These are phyloP conservation scores for Pseudocercospora cruenta DNA, from an alignment of 2,329 filamentous ascomycete genomes.

Conservation along the genomic window DNA sequence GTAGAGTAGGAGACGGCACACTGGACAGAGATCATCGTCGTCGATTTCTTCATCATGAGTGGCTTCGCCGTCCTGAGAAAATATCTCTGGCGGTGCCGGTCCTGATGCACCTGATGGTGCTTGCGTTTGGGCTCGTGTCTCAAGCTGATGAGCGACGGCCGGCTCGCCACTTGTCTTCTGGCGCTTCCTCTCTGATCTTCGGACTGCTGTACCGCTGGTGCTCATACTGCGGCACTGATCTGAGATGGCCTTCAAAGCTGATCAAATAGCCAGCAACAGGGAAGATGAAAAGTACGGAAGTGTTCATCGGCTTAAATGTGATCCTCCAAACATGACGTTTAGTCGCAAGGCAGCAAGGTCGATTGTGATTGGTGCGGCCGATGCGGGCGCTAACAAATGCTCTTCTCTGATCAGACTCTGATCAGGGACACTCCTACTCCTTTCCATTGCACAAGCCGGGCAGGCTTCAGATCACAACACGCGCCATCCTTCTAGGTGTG, in stretches of 20 bases:
- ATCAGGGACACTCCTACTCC: neutral
- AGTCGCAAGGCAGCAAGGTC: neutral
- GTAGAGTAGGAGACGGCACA: constrained; percentile 50
- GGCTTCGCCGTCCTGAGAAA: no score
- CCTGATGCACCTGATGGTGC: neutral
- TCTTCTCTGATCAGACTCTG: neutral
- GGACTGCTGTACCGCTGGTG: neutral
- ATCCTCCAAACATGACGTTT: no score
- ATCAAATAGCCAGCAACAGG: no score
- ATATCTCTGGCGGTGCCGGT: neutral
- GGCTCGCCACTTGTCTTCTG: neutral
- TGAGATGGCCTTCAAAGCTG: neutral
- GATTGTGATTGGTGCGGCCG: neutral
- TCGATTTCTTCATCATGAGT: constrained; percentile 30
- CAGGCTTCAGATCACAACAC: neutral
- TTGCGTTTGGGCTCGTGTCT: neutral
- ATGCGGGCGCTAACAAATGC: neutral
- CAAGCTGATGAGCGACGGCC: neutral
- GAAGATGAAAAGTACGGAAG: no score
- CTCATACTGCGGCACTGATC: neutral
- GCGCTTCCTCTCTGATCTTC: neutral
- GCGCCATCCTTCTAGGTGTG: no score
- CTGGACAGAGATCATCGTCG: constrained; percentile 51
- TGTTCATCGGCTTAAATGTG: no score
- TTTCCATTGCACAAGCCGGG: neutral